Evolutionary conservation across 805 yeast genomes (phyloP).

Genomic region (Deakozyma indianensis): DNA sequence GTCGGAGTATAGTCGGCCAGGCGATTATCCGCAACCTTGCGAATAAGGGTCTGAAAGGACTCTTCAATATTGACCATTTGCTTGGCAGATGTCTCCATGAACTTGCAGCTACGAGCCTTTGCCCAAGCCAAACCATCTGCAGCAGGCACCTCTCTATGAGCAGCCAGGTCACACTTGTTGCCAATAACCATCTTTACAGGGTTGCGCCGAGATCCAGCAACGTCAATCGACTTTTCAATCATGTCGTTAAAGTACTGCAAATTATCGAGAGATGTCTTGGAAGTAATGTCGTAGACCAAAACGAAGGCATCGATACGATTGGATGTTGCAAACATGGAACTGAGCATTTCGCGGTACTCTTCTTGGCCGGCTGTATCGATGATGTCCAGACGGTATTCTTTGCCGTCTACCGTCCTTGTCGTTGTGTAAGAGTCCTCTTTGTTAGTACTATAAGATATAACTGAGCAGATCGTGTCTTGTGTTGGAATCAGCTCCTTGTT

Average conservation of each 20-base stretch:
- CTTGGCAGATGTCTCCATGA: conserved; percentile 82
- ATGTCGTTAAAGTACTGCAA: conserved; percentile 20
- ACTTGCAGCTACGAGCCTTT: conserved; percentile 46
- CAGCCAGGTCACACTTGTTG: conserved; percentile 49
- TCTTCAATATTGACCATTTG: conserved; percentile 74
- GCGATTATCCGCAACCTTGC: conserved; percentile 31
- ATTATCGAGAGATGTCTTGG: conserved; percentile 16
- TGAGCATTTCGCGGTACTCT: conserved; percentile 55
- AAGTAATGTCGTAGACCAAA: conserved; percentile 21
- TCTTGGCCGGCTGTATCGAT: conserved; percentile 74
- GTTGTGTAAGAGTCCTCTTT: conserved; percentile 9
- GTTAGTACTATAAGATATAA: too few species aligned
- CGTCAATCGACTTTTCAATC: conserved; percentile 52
- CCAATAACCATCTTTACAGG: conserved; percentile 64
- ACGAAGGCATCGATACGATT: conserved; percentile 19
- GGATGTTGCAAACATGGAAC: conserved; percentile 14
- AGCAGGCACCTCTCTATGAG: conserved; percentile 39
- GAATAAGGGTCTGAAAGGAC: conserved; percentile 52
- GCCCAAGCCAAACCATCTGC: conserved; percentile 46
- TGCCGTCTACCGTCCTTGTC: conserved; percentile 26
- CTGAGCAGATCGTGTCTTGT: too few species aligned
- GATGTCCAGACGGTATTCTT: conserved; percentile 38
- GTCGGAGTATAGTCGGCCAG: conserved; percentile 3
- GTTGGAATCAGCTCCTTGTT: too few species aligned
- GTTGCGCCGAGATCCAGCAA: conserved; percentile 33